These are phyloP conservation scores for Auriscalpium vulgare DNA, from an alignment of 768 basidiomycete genomes.

Conservation along the genomic window DNA sequence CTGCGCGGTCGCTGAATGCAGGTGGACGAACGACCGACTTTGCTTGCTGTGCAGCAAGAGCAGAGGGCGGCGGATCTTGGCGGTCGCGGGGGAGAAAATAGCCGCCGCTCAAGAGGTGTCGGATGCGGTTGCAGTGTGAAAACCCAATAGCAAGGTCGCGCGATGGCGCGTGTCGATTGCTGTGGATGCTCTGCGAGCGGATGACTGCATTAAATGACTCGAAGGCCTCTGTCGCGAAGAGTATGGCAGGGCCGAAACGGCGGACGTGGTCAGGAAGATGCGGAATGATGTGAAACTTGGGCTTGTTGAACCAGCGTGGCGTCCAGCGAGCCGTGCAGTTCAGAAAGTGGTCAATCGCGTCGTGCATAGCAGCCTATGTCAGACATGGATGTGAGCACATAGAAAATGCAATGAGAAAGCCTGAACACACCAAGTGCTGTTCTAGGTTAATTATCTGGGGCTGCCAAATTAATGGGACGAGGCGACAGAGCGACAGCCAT, in stretches of 20 bases:
- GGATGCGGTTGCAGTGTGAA: slow-evolving; percentile 7
- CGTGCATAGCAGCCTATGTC: slow-evolving; percentile 6
- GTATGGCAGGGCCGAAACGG: slow-evolving; percentile 17
- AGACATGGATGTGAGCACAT: background rate
- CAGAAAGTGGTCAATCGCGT: slow-evolving; percentile 16
- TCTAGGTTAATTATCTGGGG: slow-evolving; percentile 31
- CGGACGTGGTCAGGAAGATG: slow-evolving; percentile 21
- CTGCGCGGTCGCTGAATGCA: too few relatives aligned
- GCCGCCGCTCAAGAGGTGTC: slow-evolving; percentile 18
- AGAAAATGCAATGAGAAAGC: too few relatives aligned
- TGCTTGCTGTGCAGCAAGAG: too few relatives aligned
- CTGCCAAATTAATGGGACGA: slow-evolving; percentile 33
- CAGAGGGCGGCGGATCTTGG: too few relatives aligned
- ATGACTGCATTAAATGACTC: slow-evolving; percentile 23
- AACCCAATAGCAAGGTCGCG: slow-evolving; percentile 17
- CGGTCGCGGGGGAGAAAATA: background rate
- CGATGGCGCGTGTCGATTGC: slow-evolving; percentile 19
- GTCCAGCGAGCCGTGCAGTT: slow-evolving; percentile 16
- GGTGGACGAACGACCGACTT: too few relatives aligned
- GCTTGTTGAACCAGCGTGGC: slow-evolving; percentile 18
- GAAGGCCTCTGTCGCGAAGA: slow-evolving; percentile 19
- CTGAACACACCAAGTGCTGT: too few relatives aligned
- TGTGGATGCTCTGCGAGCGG: slow-evolving; percentile 12
- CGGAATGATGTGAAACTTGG: slow-evolving; percentile 21
- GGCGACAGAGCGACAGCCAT: slow-evolving; percentile 27